Evolutionary conservation across 306 rosid genomes (phyloP).

Genomic region (Mucuna pruriens): DNA sequence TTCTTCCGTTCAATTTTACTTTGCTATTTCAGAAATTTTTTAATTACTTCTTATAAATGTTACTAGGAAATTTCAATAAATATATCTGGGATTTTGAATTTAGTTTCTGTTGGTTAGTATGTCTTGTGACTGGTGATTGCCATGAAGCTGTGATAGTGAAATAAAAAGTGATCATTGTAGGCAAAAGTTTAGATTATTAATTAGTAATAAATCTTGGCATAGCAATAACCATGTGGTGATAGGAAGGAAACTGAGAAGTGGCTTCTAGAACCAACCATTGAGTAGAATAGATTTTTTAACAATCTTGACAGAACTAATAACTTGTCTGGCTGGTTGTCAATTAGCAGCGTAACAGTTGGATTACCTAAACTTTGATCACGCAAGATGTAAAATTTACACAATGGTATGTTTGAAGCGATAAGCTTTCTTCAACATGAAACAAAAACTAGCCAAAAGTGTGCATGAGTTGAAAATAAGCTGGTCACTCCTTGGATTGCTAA

Average conservation of each 20-base stretch:
- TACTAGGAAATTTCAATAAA: too few species aligned
- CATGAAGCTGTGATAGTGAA: constrained; percentile 18
- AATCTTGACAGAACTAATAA: constrained; percentile 25
- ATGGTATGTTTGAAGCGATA: neutral
- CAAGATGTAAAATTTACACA: neutral
- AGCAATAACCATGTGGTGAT: constrained; percentile 16
- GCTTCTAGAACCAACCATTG: constrained; percentile 21
- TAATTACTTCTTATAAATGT: too few species aligned
- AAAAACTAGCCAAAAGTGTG: neutral
- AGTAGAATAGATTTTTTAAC: neutral
- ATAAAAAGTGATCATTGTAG: constrained; percentile 6
- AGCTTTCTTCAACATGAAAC: constrained; percentile 15
- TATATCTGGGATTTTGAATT: too few species aligned
- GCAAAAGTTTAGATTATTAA: neutral
- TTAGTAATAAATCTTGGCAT: neutral
- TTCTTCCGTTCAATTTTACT: neutral
- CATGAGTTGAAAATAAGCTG: constrained; percentile 8
- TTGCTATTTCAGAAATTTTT: too few species aligned
- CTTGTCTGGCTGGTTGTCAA: constrained; percentile 14
- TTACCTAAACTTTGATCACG: constrained; percentile 16
- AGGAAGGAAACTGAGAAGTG: neutral
- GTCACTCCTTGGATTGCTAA: neutral
- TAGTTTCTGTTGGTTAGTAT: constrained; percentile 24
- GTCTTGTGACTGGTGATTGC: too few species aligned
- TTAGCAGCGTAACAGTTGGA: constrained; percentile 1